Evolutionary conservation across 1,284 basidiomycete species (phyloP), one percentile per base, ranked within the genome.

Genomic region (Grifola frondosa): DNA sequence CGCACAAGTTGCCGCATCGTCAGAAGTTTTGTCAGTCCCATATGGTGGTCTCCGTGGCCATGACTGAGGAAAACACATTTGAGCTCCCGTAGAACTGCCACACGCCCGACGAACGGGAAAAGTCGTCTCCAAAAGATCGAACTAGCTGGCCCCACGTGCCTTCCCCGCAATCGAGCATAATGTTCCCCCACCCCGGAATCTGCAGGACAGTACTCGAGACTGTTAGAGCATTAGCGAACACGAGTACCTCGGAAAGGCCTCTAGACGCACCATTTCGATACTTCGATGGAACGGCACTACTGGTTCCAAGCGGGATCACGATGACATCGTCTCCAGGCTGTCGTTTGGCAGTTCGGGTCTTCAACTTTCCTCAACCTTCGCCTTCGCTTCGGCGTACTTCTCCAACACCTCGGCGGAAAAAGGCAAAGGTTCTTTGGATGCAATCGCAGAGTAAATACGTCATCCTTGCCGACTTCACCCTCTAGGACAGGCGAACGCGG

Each of bases 21-120:
- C 10, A 98, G 73, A 12, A 98, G 65, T 38, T 83, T 78, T 1
- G 81, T 74, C 21, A 96, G 63, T 1, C 96, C 96, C 36, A 88
- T 78, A 61, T 97, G 95, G 63, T 98, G 95, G 61, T 98, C 96
- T 1, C 80, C 95, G 59, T 97, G 95, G 57, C 89, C 78, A 62
- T 98, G 96, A 53, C 88, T 93, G 52, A 97, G 74, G 63, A 87
- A 97, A 22, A 98, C 76, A 58, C 91, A 80, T 51, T 79, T 84
- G 23, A 96, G 64, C 37, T 87, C 70, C n/a, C 80, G 70, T 43
- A 96, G 68, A 10, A 85, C n/a, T 78, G 60, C 70, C 75, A 77
- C 1, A 75, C 78, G 42, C 71, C 73, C 12, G 59, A 57, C 2
- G 63, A 47, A 13, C 61, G 57, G n/a, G 62, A 46, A 5, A 60